Evolutionary conservation across 2,329 filamentous ascomycete genomes (phyloP), one percentile per base, ranked within the genome.

Genomic region (Colletotrichum euphorbiae): DNA sequence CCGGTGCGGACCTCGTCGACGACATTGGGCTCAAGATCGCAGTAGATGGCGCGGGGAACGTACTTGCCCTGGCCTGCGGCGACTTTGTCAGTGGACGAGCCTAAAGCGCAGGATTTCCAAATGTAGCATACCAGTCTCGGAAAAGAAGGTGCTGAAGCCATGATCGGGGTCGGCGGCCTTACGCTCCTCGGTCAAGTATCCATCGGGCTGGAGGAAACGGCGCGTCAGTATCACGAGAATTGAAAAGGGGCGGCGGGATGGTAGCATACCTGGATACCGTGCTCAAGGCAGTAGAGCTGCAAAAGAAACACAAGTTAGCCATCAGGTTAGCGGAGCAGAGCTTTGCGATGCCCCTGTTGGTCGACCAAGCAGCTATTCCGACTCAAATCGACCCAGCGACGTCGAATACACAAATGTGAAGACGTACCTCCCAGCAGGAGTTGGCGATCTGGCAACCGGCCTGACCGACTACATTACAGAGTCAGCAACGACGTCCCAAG

Each of bases 371-470:
- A 60, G 50, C 28, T 42, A 24, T 46, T 33, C 31, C 33, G 38
- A 52, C 58, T 42, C 36, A 17, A 33, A 36, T 38, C 33, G 65
- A 57, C 31, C 64, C 42, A 40, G 36, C 55, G 61, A 31, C 42
- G 13, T 28, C 52, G 42, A 59, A 38, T 15, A 52, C 54, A 64
- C 62, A 71, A 57, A 45, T 43, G 51, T 52, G 67, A 70, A 77
- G 79, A 87, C 93, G 87, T 87, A 99, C 96, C 94, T 99, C 96
- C 96, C 96, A 99, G 91, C 96, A 98, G 77, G 96, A 96, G 89
- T 99, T 99, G 86, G 95, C 96, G 81, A 99, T 99, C 84, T 99
- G 96, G 91, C 96, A 98, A 92, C 96, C 96, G 82, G 96, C 96
- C 90, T 99, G 96, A 85, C 96, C 96, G 89, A 99, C 96, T 99